Conservation (phyloP, 345 rosid species). For the Psidium guajava region DNA sequence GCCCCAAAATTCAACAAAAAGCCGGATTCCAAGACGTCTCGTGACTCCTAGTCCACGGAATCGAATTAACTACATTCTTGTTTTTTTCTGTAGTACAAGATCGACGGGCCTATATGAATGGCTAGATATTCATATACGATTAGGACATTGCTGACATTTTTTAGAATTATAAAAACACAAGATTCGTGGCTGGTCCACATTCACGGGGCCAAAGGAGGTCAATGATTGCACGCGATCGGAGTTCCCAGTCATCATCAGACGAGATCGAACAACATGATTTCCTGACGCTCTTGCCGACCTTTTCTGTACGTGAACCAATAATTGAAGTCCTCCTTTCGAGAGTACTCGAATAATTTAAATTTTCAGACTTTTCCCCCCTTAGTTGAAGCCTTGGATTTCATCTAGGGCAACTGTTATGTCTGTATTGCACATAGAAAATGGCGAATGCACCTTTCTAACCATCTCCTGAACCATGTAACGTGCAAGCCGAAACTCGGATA, state of each 20-base stretch:
- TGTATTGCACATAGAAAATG: background rate
- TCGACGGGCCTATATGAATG: background rate
- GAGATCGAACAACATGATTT: background rate
- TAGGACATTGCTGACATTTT: background rate
- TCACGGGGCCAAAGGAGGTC: background rate
- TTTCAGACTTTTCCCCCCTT: background rate
- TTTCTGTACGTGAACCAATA: background rate
- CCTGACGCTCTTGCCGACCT: background rate
- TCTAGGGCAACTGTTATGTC: too few species aligned
- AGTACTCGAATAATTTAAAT: background rate
- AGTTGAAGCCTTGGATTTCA: background rate
- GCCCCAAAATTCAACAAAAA: too few species aligned
- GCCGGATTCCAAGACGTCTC: background rate
- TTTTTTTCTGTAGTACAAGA: background rate
- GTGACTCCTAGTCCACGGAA: background rate
- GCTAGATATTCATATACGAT: background rate
- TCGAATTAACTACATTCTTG: background rate
- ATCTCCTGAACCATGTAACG: background rate
- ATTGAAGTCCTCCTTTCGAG: background rate
- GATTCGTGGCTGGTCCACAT: background rate
- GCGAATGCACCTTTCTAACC: background rate
- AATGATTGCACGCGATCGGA: background rate
- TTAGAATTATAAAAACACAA: background rate
- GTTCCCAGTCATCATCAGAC: background rate
- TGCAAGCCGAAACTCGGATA: background rate